Conservation (phyloP, 345 rosid genomes). For the Bruguiera parviflora region DNA sequence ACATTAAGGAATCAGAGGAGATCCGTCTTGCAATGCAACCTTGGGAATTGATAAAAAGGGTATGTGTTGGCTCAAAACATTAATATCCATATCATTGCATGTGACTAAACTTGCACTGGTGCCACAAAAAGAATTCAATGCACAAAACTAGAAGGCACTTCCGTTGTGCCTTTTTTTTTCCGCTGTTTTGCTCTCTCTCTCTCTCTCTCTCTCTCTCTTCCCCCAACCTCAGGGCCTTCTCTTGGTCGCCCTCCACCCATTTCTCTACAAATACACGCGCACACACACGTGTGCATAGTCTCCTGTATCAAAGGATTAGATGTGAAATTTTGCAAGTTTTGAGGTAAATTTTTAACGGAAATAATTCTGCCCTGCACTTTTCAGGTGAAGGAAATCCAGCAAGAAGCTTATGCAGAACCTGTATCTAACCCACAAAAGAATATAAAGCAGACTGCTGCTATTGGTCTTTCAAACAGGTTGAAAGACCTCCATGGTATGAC, state of each 20-base stretch:
- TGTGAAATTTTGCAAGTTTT: background rate
- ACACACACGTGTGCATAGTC: background rate
- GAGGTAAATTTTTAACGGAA: background rate
- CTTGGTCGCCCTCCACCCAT: background rate
- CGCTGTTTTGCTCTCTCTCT: no score
- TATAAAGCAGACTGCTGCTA: constrained; percentile 59
- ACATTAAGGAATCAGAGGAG: constrained; percentile 78
- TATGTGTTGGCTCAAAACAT: constrained; percentile 20
- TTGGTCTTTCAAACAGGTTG: constrained; percentile 86
- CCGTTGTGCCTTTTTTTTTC: no score
- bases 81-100: background rate
- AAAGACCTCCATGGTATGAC: constrained; percentile 56
- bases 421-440: constrained; percentile 50
- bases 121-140: background rate
- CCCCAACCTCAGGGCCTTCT: no score
- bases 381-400: constrained; percentile 85
- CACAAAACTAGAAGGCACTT: no score
- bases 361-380: constrained; percentile 5
- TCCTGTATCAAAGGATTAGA: background rate
- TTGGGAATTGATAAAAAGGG: constrained; percentile 73
- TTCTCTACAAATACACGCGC: background rate
- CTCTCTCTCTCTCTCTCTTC: no score
- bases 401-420: constrained; percentile 51
- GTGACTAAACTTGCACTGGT: background rate
- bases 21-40: constrained; percentile 82